Evolutionary conservation across 2,329 filamentous ascomycete genomes (phyloP), one percentile per base, ranked within the genome.

Genomic region (Spiromastix sp.): DNA sequence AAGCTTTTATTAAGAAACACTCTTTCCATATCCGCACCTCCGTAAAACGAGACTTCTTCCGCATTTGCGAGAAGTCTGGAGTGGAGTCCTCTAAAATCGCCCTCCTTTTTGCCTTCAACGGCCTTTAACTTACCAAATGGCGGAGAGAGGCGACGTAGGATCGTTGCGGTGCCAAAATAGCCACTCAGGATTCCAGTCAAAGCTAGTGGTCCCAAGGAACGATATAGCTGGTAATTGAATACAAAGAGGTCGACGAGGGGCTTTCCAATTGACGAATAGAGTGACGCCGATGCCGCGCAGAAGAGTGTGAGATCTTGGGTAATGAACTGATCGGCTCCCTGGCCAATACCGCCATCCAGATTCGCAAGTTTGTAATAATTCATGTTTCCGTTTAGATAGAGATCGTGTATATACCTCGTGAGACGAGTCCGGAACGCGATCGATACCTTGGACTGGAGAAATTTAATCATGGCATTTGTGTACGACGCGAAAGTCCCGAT

Each of bases 391-490:
- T 93, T 94, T 11, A 98, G 72, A 52, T 98, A 98, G 6, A 98
- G 66, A 52, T 98, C 91, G 60, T 98, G 91, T 36, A 98, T 94
- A 57, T 98, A 98, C 48, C 91, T 72, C 2, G 91, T 98, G 10
- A 98, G 70, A 8, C 91, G 77, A 4, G 91, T 98, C 27, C 91
- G 79, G 71, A 98, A 98, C 21, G 93, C 89, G 46, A 98, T 98
- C 5, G 89, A 94, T 36, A 98, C 86, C 66, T 98, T 98, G 33
- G 85, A 89, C 61, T 98, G 89, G 43, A 98, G 72, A 62, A 84
- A 98, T 60, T 96, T 96, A 69, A 98, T 98, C 82, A 93, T 95
- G 36, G 89, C 86, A 59, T 98, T 98, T 33, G 89, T 95, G 54
- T 98, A 98, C 0, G 89, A 93, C 6, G 87, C 89, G 44, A 96